Evolutionary conservation across 352 stramenopile genomes (phyloP).

Genomic region (Proteromonas lacertae): DNA sequence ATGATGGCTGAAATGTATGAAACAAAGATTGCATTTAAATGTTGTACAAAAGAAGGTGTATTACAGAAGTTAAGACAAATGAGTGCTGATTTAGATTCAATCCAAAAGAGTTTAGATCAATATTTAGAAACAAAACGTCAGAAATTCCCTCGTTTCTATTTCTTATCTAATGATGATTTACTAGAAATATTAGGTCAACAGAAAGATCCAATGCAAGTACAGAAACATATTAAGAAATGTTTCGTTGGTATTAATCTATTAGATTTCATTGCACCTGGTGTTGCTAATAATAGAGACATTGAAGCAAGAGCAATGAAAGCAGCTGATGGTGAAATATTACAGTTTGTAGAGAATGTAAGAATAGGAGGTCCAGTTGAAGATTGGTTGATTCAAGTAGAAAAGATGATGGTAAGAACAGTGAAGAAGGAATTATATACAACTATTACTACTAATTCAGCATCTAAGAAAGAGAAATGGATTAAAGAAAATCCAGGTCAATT

Average conservation of each 20-base stretch:
- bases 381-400: constrained; percentile 38
- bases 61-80: background rate
- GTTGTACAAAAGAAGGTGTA: constrained; percentile 1
- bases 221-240: constrained; percentile 70
- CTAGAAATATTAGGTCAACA: constrained; percentile 69
- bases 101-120: constrained; percentile 23
- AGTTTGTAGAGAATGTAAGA: constrained; percentile 37
- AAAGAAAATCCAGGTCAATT: constrained; percentile 58
- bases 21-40: background rate
- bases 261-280: background rate
- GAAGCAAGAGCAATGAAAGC: constrained; percentile 49
- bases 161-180: constrained; percentile 72
- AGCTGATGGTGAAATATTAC: constrained; percentile 36
- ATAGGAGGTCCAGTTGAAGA: constrained; percentile 48
- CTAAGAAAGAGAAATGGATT: constrained; percentile 73
- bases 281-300: constrained; percentile 24
- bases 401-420: constrained; percentile 33
- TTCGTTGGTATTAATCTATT: constrained; percentile 19
- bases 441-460: constrained; percentile 33
- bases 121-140: constrained; percentile 25
- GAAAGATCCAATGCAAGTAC: constrained; percentile 55
- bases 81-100: constrained; percentile 3
- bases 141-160: constrained; percentile 52
- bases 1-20: constrained; percentile 14
- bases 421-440: constrained; percentile 40